Percentiles rank a stretch among this genome's conserved stretches.
Conservation (phyloP, 805 yeast species). For the Wickerhamia fluorescens region DNA sequence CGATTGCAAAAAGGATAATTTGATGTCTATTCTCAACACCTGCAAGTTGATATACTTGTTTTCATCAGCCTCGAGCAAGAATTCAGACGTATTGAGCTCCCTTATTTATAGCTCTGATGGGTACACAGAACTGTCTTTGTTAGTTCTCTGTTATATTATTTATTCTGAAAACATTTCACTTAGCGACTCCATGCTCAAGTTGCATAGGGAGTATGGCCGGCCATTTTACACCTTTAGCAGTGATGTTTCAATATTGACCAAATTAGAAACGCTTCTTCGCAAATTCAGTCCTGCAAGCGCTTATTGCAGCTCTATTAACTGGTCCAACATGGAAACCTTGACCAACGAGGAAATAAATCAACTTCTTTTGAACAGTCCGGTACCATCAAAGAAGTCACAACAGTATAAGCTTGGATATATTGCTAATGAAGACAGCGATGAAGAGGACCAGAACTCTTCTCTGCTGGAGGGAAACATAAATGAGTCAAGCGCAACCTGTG, state of each 20-base stretch:
- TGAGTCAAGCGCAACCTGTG: slow-evolving; percentile 8
- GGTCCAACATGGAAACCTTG: slow-evolving; percentile 26
- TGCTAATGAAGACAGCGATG: slow-evolving; percentile 16
- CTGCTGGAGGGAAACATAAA: slow-evolving; percentile 8
- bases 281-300: slow-evolving; percentile 47
- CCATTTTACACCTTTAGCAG: slow-evolving; percentile 80
- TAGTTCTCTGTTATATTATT: slow-evolving; percentile 63
- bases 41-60: slow-evolving; percentile 56
- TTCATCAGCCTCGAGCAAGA: slow-evolving; percentile 24
- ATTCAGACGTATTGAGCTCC: slow-evolving; percentile 31
- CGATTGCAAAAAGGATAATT: slow-evolving; percentile 53
- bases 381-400: slow-evolving; percentile 3
- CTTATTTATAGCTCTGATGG: slow-evolving; percentile 84
- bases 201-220: slow-evolving; percentile 59
- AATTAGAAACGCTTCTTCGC: slow-evolving; percentile 55
- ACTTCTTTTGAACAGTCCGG: slow-evolving; percentile 16
- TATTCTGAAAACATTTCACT: slow-evolving; percentile 55
- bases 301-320: slow-evolving; percentile 10
- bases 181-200: slow-evolving; percentile 56
- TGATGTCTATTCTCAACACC: slow-evolving; percentile 57
- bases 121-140: slow-evolving; percentile 81
- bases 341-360: slow-evolving; percentile 26
- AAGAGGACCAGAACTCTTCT: slow-evolving; percentile 7
- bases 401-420: slow-evolving; percentile 20
- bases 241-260: slow-evolving; percentile 61